Conservation (phyloP, 176 grass and related monocot genomes). For the Microstegium vimineum region DNA sequence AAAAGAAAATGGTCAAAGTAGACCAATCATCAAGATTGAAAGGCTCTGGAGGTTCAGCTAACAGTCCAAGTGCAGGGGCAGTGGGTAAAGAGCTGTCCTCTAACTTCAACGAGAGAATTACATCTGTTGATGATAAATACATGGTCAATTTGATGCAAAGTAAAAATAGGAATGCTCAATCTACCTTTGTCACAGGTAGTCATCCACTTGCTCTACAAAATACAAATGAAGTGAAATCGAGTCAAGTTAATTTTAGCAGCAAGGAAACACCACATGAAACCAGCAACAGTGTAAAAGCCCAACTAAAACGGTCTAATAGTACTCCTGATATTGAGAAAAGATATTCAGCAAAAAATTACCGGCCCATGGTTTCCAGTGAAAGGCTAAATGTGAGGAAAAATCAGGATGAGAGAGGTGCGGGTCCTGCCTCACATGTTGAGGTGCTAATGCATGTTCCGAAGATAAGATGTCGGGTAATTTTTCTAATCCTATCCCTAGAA, state of each 20-base stretch:
- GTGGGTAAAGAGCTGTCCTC: conserved; percentile 56
- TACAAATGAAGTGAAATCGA: conserved; percentile 32
- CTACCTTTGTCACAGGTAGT: conserved; percentile 36
- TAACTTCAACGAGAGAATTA: conserved; percentile 76
- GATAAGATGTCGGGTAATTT: conserved; percentile 91
- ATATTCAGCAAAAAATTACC: conserved; percentile 39
- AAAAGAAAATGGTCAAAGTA: conserved; percentile 81
- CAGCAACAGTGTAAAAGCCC: conserved; percentile 36
- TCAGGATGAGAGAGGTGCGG: conserved; percentile 37
- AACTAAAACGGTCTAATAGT: conserved; percentile 83
- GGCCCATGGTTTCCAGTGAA: conserved; percentile 42
- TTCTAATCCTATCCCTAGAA: conserved; percentile 26
- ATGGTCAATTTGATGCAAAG: conserved; percentile 91
- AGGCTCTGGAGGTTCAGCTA: conserved; percentile 23
- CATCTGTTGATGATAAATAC: conserved; percentile 87
- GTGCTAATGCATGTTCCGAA: conserved; percentile 60
- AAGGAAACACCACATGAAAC: conserved; percentile 36
- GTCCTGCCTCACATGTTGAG: conserved; percentile 47
- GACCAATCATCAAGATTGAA: conserved; percentile 33
- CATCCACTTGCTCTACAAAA: conserved; percentile 47
- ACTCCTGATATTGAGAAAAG: conserved; percentile 81
- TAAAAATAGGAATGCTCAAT: conserved; percentile 48
- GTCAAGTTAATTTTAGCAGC: conserved; percentile 28
- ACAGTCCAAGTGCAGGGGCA: conserved; percentile 23
- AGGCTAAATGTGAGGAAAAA: conserved; percentile 39